Percentiles rank a stretch among this genome's conserved stretches.
Evolutionary conservation across 1,284 basidiomycete species (phyloP).

Genomic region (Polyporus tsugae): DNA sequence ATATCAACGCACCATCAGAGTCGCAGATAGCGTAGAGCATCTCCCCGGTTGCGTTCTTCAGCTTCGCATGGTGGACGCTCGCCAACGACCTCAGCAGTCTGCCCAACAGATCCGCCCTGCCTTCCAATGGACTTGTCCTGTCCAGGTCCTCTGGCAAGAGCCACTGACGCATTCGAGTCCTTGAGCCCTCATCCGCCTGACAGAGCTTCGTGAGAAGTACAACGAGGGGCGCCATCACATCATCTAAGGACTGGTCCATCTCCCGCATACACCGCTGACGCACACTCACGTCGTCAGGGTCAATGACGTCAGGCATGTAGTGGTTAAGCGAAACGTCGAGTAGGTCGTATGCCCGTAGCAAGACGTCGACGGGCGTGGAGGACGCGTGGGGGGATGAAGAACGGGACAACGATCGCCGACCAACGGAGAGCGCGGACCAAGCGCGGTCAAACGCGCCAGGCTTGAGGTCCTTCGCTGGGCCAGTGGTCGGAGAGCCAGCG

Average conservation of each 20-base stretch:
- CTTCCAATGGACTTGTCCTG: slow-evolving; percentile 77
- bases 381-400: slow-evolving; percentile 40
- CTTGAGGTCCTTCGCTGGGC: slow-evolving; percentile 47
- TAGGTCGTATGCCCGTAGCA: slow-evolving; percentile 70
- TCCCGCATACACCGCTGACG: slow-evolving; percentile 59
- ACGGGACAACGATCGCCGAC: slow-evolving; percentile 58
- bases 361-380: slow-evolving; percentile 52
- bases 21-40: slow-evolving; percentile 85
- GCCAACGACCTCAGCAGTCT: slow-evolving; percentile 81
- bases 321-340: slow-evolving; percentile 68
- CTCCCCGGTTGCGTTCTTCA: slow-evolving; percentile 85
- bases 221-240: slow-evolving; percentile 77
- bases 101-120: slow-evolving; percentile 77
- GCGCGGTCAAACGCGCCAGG: slow-evolving; percentile 70
- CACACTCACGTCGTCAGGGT: slow-evolving; percentile 69
- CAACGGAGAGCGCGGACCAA: slow-evolving; percentile 62
- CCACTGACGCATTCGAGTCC: slow-evolving; percentile 64
- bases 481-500: slow-evolving; percentile 48
- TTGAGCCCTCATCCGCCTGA: slow-evolving; percentile 64
- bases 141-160: slow-evolving; percentile 83
- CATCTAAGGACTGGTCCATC: slow-evolving; percentile 70
- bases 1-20: slow-evolving; percentile 70
- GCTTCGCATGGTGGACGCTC: slow-evolving; percentile 72
- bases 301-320: slow-evolving; percentile 70
- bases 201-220: slow-evolving; percentile 78